Base-by-base conservation (phyloP, 805 yeast genomes). In the Spathaspora sp. region DNA sequence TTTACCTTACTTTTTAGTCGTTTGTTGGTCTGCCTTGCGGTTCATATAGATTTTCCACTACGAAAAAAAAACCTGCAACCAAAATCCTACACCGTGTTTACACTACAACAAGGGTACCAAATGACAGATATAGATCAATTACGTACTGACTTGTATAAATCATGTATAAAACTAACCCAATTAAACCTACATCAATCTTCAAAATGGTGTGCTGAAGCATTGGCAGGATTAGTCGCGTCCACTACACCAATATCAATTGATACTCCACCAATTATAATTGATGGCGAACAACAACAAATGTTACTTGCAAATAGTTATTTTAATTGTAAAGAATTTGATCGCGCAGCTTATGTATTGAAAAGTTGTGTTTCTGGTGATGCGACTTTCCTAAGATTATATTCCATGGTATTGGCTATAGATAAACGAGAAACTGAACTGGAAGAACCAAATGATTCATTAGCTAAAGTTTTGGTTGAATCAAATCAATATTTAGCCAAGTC, bases 141-240 rank as follows among this genome's bases (percentile, higher is more conserved):
- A 31, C 55, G 73, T 20, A 45, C 44, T 6, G 65, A 69, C n/a
- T 59, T 73, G 23, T 60, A 59, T 49, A 57, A 55, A 8, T 68
- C 76, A 12, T 61, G 65, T 38, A 58, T 58, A 18, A 70, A 73
- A 3, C 70, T 89, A 17, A 65, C 81, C 1, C 78, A 80, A 32
- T 70, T 89, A 53, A 82, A 87, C 52, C 72, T 90, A 11, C 76
- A 77, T 60, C 83, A 82, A 48, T 84, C 91, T 0, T 82, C 96
- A 3, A 89, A 89, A 70, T 91, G 96, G 96, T 76, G 73, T 51
- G 84, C 89, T 2, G 97, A 90, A 60, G 96, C 96, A 1, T 70
- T 87, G 18, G 78, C 77, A 58, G 96, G 93, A 0, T 68, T 87
- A 45, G 49, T 65, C 53, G 38, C 47, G 18, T n/a, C 48, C n/a